phyloP scores from a whole-genome alignment of 2,329 filamentous ascomycete species.

The Sporothrix sp. region DNA sequence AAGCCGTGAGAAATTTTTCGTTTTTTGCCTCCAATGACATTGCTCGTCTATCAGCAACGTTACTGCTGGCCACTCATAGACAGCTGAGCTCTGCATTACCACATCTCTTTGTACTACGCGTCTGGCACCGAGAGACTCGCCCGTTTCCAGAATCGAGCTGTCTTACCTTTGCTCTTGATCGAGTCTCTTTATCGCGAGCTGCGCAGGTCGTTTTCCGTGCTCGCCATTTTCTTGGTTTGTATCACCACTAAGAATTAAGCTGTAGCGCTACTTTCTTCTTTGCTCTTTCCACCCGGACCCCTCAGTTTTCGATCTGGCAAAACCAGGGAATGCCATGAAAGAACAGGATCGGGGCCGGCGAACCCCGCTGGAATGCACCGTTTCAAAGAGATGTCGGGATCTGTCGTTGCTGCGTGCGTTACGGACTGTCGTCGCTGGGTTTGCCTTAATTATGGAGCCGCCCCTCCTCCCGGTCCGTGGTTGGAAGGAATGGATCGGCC shows the following conservation, averaged over 20 bases:
- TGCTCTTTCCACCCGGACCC: background rate
- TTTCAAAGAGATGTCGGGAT: background rate
- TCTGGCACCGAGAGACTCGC: background rate
- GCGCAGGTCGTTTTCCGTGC: background rate
- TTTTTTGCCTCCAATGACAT: too few relatives aligned
- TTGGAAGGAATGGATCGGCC: background rate
- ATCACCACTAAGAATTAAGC: background rate
- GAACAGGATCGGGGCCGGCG: background rate
- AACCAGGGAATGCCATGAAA: constrained; percentile 6
- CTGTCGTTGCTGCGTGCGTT: background rate
- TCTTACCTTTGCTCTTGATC: background rate
- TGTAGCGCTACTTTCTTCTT: background rate
- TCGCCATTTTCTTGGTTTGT: background rate
- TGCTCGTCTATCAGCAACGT: too few relatives aligned
- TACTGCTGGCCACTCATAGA: too few relatives aligned
- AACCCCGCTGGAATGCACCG: background rate
- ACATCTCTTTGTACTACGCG: background rate
- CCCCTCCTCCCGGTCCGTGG: background rate
- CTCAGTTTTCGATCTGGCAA: background rate
- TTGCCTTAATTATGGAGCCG: constrained; percentile 12
- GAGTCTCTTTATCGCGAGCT: background rate
- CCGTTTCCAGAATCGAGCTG: background rate
- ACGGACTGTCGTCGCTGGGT: background rate
- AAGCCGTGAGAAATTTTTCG: too few relatives aligned
- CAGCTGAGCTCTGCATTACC: too few relatives aligned